Evolutionary conservation across 768 basidiomycete species (phyloP), one percentile per base, ranked within the genome.

Genomic region (Coprinopsis strossmayeri): DNA sequence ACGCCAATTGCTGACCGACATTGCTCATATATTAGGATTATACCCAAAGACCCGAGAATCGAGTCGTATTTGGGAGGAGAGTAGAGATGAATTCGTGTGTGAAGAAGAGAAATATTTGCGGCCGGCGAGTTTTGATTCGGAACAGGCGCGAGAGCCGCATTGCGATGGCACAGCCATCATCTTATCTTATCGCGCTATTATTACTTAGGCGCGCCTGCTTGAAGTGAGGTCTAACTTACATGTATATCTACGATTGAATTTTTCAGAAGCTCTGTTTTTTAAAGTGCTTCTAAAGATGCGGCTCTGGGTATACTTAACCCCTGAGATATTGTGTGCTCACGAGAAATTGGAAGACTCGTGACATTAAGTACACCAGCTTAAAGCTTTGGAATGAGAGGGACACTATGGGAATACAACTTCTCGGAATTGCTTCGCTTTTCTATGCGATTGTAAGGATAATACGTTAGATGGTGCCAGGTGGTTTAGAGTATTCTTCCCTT

Each of bases 1-100:
- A 84, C 54, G 78, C 61, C 53, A 85, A 63, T 61, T 85, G 82
- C 62, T 81, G 77, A 52, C 74, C 72, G 59, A 81, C 79, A 82
- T 82, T 74, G 72, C 69, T 81, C 82, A 84, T 83, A 50, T 45
- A 45, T 45, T n/a, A n/a, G n/a, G 30, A 32, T 32, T 32, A 7
- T 7, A 15, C 30, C 30, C 30, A 7, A 32, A 15, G 30, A 32
- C 30, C 15, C 30, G 30, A 15, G 7, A 32, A 32, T 32, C 30
- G 30, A 32, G 30, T 32, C 30, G 30, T 15, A 15, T 7, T 32
- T 15, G 30, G 7, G 7, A 7, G 30, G 30, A 32, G 30, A 32
- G 30, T 7, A 32, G 15, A 32, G 30, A 32, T 32, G 30, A 32
- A 32, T 7, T 7, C 30, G 9, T 7, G 15, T 7, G 7, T 15